Conservation (phyloP, 169 alveolate genomes). For the Perkinsus olseni region DNA sequence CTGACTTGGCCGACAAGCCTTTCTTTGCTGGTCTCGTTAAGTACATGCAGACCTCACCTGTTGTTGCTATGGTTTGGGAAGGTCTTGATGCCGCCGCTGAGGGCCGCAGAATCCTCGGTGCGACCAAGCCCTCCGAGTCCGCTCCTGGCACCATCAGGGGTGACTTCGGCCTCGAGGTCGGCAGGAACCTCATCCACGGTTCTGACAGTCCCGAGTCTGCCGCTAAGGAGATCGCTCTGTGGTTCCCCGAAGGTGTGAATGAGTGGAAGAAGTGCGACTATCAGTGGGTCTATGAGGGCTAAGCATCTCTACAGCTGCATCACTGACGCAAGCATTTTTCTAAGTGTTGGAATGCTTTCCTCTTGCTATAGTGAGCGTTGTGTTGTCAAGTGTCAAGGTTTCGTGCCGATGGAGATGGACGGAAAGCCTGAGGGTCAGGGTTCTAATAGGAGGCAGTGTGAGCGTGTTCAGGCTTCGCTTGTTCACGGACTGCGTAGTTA, state of each 20-base stretch:
- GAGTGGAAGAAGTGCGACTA: constrained; percentile 1
- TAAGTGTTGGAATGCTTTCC: not conserved
- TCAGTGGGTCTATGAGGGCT: not conserved
- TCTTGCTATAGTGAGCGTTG: no score
- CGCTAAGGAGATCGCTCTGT: constrained; percentile 80
- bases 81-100: constrained; percentile 84
- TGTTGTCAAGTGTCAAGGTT: no score
- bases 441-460: no score
- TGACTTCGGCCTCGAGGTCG: constrained; percentile 83
- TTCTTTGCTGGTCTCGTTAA: constrained; percentile 79
- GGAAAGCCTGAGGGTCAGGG: no score
- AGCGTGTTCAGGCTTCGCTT: no score
- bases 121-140: constrained; percentile 80
- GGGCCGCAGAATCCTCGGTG: constrained; percentile 87
- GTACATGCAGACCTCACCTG: constrained; percentile 89
- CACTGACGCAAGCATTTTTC: not conserved
- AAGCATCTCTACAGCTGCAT: not conserved
- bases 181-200: constrained; percentile 91
- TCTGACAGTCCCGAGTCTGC: constrained; percentile 90
- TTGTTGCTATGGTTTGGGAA: constrained; percentile 92
- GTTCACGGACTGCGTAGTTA: no score
- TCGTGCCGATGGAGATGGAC: no score
- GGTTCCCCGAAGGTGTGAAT: constrained; percentile 60
- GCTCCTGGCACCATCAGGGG: constrained; percentile 92
- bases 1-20: constrained; percentile 82